Conservation (phyloP, 2,329 filamentous ascomycete species). For the Diaporthe caulivora region DNA sequence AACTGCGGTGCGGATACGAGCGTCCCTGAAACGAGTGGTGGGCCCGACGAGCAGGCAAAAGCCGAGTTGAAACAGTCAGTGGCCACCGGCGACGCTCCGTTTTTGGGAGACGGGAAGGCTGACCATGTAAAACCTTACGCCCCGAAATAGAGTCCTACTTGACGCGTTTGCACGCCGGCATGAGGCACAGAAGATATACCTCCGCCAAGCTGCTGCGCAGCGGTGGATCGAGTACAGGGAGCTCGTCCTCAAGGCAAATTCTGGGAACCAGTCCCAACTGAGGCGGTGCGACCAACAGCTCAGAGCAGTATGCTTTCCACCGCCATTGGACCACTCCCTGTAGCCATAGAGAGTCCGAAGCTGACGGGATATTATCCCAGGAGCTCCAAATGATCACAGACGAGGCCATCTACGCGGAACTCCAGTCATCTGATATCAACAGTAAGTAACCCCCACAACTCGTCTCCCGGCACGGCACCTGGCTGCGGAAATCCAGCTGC, state of each 20-base stretch:
- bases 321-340: neutral
- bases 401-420: conserved; percentile 68
- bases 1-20: conserved; percentile 73
- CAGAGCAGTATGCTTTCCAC: conserved; percentile 61
- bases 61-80: conserved; percentile 73
- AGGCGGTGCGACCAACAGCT: conserved; percentile 68
- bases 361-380: conserved; percentile 49
- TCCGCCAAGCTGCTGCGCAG: conserved; percentile 71
- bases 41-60: conserved; percentile 70
- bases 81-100: no score
- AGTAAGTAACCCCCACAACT: conserved; percentile 39
- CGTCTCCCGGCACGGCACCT: no score
- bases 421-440: conserved; percentile 64
- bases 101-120: neutral
- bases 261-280: conserved; percentile 62
- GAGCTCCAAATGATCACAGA: conserved; percentile 71
- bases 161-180: conserved; percentile 73
- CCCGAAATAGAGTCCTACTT: conserved; percentile 61
- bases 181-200: conserved; percentile 74
- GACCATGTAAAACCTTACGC: neutral
- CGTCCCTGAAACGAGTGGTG: conserved; percentile 66
- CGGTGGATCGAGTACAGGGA: conserved; percentile 69
- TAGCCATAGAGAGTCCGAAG: neutral
- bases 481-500: neutral
- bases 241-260: conserved; percentile 63